Evolutionary conservation across 148 eudicot genomes (phyloP), one percentile per base, ranked within the genome.

Genomic region (Suaeda aralocaspica): DNA sequence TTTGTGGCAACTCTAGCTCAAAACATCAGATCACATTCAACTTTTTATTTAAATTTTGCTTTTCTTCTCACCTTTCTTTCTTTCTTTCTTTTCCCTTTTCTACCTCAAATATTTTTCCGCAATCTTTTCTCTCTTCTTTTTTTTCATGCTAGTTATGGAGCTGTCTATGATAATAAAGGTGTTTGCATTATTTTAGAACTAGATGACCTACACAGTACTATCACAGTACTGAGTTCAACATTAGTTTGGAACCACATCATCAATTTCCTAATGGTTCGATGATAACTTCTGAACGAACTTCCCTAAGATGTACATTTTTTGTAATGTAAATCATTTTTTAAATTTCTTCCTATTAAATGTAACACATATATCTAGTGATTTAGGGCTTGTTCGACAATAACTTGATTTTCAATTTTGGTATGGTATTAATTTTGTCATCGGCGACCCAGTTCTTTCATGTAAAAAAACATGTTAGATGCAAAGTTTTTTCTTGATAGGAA

Each of bases 221-320:
- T 5, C 21, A 29, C 15, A 41, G 39, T 64, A 41, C 70, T 56
- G 41, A 36, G 41, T 3, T 36, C 8, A 4, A 7, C 12, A 39
- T 18, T 19, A 10, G 61, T 16, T 52, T 26, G 46, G 52, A 52
- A 72, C 64, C 62, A 59, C 69, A 72, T 55, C 19, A 72, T 55
- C 19, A 39, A 15, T 15, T 42, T 72, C 56, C 31, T 52, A 64
- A 64, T 51, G 42, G 22, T 11, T 25, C 25, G 18, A 64, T 64
- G 46, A 71, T 56, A 31, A 34, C 34, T 31, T 31, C 11, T 22
- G 10, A 45, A 30, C 19, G 14, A n/a, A n/a, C n/a, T n/a, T n/a
- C n/a, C n/a, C n/a, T n/a, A n/a, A n/a, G n/a, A n/a, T n/a, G n/a
- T n/a, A n/a, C n/a, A n/a, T n/a, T n/a, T n/a, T n/a, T n/a, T n/a